Evolutionary conservation across 805 yeast species (phyloP).

Genomic region (Yamadazyma takamatsuzukensis): DNA sequence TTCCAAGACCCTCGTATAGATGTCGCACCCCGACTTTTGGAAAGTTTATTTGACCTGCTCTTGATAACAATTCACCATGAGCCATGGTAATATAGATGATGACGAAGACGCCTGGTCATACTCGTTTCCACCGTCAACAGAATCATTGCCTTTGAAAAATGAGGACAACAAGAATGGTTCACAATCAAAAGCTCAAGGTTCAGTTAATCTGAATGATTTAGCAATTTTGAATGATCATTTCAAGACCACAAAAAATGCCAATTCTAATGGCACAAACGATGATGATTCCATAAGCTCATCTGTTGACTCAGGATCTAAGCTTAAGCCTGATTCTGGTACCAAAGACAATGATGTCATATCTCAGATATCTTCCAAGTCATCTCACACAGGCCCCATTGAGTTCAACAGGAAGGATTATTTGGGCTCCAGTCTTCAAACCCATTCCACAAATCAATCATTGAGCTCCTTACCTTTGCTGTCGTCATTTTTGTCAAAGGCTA

Average conservation of each 20-base stretch:
- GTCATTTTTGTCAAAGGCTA: slow-evolving; percentile 35
- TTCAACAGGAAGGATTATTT: slow-evolving; percentile 1
- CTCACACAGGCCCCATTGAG: neutral
- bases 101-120: slow-evolving; percentile 42
- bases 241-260: neutral
- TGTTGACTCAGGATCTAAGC: neutral
- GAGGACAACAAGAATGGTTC: neutral
- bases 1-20: no score
- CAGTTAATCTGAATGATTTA: slow-evolving; percentile 3
- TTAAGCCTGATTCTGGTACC: neutral
- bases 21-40: no score
- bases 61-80: no score
- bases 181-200: neutral
- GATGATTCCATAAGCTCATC: neutral
- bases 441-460: slow-evolving; percentile 5
- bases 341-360: slow-evolving; percentile 5
- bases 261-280: slow-evolving; percentile 1
- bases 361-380: slow-evolving; percentile 5
- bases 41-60: no score
- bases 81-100: slow-evolving; percentile 17
- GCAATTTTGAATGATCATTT: slow-evolving; percentile 7
- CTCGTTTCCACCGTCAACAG: slow-evolving; percentile 36
- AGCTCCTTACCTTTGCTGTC: slow-evolving; percentile 26
- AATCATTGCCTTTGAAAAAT: slow-evolving; percentile 20
- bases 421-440: neutral